Percentiles rank a stretch among this genome's conserved stretches.
Conservation (phyloP, 768 basidiomycete genomes). For the Neoboletus brunneissimus region DNA sequence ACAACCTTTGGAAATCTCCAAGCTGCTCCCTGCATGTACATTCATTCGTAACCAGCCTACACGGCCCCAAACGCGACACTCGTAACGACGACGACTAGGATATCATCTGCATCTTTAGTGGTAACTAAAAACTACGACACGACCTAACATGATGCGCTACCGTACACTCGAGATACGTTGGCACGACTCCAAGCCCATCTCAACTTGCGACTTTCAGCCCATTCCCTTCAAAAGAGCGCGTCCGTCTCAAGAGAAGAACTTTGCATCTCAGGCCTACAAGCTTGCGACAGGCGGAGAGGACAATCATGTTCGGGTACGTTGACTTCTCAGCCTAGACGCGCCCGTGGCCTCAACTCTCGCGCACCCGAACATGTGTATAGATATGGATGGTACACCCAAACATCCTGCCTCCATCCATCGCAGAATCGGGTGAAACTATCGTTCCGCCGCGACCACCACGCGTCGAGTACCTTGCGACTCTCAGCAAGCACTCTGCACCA, state of each 20-base stretch:
- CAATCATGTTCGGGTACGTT: conserved; percentile 90
- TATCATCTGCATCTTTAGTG: not conserved
- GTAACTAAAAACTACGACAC: conserved; percentile 1
- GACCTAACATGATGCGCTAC: conserved; percentile 61
- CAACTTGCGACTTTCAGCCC: conserved; percentile 95
- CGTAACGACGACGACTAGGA: conserved; percentile 7
- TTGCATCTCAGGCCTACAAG: conserved; percentile 74
- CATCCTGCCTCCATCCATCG: conserved; percentile 64
- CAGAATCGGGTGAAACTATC: conserved; percentile 34
- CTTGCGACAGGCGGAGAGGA: conserved; percentile 96
- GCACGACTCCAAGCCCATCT: conserved; percentile 96
- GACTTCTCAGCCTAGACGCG: conserved; percentile 10
- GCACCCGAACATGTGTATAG: conserved; percentile 37
- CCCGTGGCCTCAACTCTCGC: conserved; percentile 6
- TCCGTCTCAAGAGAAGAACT: conserved; percentile 54
- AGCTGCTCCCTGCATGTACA: not conserved
- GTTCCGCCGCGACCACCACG: conserved; percentile 63
- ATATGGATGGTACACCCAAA: conserved; percentile 95
- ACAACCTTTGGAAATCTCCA: not conserved
- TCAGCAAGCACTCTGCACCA: conserved; percentile 87
- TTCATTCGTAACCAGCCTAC: conserved; percentile 4
- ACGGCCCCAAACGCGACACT: conserved; percentile 5
- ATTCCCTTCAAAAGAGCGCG: conserved; percentile 78
- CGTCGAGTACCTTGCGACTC: conserved; percentile 93
- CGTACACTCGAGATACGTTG: conserved; percentile 92